A percentile compares a stretch with the other conserved stretches of the same genome.
phyloP scores from a whole-genome alignment of 176 grass and related monocot species.

The Miscanthus lutarioriparius region DNA sequence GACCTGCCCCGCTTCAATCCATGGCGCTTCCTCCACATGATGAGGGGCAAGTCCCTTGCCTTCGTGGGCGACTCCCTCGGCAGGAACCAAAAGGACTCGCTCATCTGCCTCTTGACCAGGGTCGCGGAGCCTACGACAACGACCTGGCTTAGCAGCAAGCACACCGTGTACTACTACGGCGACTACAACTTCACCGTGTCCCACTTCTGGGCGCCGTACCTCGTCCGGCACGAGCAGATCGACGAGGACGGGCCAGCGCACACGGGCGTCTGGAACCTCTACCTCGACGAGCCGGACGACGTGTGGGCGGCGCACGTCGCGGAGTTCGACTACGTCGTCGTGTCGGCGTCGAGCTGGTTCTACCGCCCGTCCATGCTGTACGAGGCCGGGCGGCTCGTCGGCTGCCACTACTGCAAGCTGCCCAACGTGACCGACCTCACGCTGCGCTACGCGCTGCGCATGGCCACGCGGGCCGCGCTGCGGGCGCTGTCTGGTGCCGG shows the following conservation, averaged over 20 bases:
- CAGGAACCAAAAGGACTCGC: constrained; percentile 67
- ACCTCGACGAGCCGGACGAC: constrained; percentile 57
- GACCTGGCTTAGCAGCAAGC: background rate
- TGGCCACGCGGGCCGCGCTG: constrained; percentile 46
- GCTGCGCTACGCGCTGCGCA: constrained; percentile 43
- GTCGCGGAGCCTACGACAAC: background rate
- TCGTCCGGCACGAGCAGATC: constrained; percentile 31
- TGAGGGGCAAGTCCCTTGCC: constrained; percentile 46
- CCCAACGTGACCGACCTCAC: constrained; percentile 54
- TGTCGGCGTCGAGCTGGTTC: constrained; percentile 74
- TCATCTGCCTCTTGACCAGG: constrained; percentile 69
- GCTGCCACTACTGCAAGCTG: constrained; percentile 41
- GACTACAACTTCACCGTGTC: constrained; percentile 49
- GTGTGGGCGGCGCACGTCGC: constrained; percentile 23
- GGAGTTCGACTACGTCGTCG: constrained; percentile 50
- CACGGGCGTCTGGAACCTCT: constrained; percentile 45
- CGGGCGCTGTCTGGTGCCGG: background rate
- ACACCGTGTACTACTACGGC: constrained; percentile 6
- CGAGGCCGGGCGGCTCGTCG: constrained; percentile 36
- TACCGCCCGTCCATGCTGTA: constrained; percentile 51
- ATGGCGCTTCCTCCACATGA: constrained; percentile 36
- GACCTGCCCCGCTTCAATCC: constrained; percentile 55
- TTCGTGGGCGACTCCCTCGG: constrained; percentile 77
- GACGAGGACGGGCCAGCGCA: constrained; percentile 23
- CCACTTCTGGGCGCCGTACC: constrained; percentile 54